phyloP scores from a whole-genome alignment of 345 rosid species.

The Psidium guajava region DNA sequence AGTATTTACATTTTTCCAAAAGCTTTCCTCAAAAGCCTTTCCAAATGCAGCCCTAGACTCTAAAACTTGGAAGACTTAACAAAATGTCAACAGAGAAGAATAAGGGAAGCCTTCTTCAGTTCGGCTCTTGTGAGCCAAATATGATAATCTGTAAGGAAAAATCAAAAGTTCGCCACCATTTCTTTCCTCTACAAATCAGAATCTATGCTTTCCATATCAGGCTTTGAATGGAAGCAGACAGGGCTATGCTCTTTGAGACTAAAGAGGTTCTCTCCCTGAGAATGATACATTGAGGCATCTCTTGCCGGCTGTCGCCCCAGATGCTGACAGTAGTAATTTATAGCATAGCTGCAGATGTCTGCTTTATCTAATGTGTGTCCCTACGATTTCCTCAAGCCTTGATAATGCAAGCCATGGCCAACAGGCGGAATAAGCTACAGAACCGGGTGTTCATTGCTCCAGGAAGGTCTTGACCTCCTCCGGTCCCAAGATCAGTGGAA shows the following conservation, averaged over 20 bases:
- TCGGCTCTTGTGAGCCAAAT: neutral
- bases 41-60: too few species aligned
- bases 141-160: neutral
- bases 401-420: neutral
- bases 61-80: neutral
- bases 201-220: neutral
- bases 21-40: too few species aligned
- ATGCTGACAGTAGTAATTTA: neutral
- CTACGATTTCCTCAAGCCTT: neutral
- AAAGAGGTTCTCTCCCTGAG: neutral
- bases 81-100: neutral
- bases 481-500: neutral
- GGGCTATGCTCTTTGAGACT: neutral
- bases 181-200: neutral
- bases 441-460: neutral
- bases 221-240: neutral
- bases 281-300: neutral
- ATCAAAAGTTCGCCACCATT: neutral
- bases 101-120: neutral
- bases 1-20: too few species aligned
- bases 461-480: neutral
- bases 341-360: neutral
- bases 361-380: neutral
- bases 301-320: neutral
- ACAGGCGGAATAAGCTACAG: neutral